Base-by-base conservation (phyloP, 257 asterid genomes). In the Rubia yunnanensis region DNA sequence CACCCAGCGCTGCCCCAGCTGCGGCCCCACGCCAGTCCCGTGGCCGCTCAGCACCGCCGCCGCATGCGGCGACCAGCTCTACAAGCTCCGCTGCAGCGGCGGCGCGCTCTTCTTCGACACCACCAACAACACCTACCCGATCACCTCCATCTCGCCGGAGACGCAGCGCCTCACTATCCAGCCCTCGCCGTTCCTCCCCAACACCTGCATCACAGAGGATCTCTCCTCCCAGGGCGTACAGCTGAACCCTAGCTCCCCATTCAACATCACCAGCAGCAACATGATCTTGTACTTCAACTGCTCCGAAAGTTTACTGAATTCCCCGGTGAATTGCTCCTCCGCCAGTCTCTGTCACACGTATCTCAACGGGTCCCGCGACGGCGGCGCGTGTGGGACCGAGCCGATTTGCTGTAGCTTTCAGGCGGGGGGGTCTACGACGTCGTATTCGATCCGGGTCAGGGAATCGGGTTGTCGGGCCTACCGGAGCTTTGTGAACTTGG, bases 191-290 rank as follows among this genome's bases (percentile, higher is more conserved):
- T 84, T 89, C 73, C 17, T 74, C 52, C 92, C 88, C 32, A 67
- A 73, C 84, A 77, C 91, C 69, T 92, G 96, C 83, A 7, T 85
- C 76, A 76, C 96, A 7, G 66, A 81, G 41, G 98, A 92, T 60
- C 62, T 85, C 68, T 46, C 89, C 68, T 63, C 86, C 70, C 64
- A 67, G 68, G 96, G 98, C 48, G 70, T 92, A 70, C 95, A 84
- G 80, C 91, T 92, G 55, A 70, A 77, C 80, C 18, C 77, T 7
- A 31, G 89, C 24, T 74, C 82, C 2, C 98, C 98, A 34, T 91
- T 91, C 84, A 91, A 88, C 79, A 85, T 91, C 69, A 86, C 98
- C 41, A 65, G 88, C 67, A 82, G 94, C 73, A 91, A 88, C 87
- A 91, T 96, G 18, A 78, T 91, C 32, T 22, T 91, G 49, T 86